These are phyloP conservation scores for Termitomyces sp. DNA, from an alignment of 768 basidiomycete species.

Conservation along the genomic window DNA sequence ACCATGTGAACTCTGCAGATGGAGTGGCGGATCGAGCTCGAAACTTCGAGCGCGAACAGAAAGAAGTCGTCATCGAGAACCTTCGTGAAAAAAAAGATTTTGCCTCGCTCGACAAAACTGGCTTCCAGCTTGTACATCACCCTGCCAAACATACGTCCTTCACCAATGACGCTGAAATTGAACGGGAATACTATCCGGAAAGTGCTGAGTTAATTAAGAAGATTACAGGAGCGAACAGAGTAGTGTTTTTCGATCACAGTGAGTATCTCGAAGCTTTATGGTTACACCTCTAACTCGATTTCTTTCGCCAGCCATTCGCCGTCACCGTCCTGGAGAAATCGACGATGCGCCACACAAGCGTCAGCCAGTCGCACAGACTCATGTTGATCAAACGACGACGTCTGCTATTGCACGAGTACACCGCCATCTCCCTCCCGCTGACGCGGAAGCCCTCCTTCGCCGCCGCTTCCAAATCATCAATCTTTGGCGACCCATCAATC, in stretches of 20 bases:
- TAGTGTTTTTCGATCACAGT: constrained; percentile 67
- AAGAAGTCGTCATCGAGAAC: constrained; percentile 47
- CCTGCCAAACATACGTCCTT: constrained; percentile 45
- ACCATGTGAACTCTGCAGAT: constrained; percentile 23
- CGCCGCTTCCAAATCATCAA: constrained; percentile 60
- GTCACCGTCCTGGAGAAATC: constrained; percentile 34
- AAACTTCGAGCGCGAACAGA: constrained; percentile 20
- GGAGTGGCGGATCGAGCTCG: constrained; percentile 19
- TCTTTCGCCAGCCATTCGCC: constrained; percentile 26
- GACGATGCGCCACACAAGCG: constrained; percentile 38
- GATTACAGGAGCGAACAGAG: constrained; percentile 53
- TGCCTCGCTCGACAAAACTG: constrained; percentile 44
- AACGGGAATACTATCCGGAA: constrained; percentile 57
- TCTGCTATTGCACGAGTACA: constrained; percentile 47
- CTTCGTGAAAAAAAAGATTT: constrained; percentile 48
- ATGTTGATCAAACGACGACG: constrained; percentile 52
- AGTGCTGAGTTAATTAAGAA: constrained; percentile 54
- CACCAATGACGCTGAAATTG: constrained; percentile 43
- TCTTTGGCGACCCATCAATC: constrained; percentile 55
- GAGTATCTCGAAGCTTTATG: constrained; percentile 19
- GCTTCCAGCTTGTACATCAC: constrained; percentile 39
- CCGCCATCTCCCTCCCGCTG: constrained; percentile 46
- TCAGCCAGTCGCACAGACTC: constrained; percentile 45
- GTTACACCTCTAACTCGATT: background rate
- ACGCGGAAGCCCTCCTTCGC: constrained; percentile 42